phyloP scores from a whole-genome alignment of 1,284 basidiomycete species.

The Boletus sp. region DNA sequence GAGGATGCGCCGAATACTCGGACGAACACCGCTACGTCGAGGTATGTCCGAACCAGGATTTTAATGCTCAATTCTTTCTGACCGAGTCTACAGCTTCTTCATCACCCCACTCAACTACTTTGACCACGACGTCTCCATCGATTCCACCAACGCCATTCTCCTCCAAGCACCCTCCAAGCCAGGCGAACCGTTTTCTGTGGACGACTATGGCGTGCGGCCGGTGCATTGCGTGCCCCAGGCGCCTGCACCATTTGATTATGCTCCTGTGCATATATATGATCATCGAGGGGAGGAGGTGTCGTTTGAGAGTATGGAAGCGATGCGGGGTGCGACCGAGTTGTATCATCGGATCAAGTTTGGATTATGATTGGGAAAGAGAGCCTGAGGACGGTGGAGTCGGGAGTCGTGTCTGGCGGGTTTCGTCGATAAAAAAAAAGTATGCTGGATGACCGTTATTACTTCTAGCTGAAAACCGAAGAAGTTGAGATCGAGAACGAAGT shows the following conservation, averaged over 20 bases:
- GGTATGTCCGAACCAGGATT: slow-evolving; percentile 28
- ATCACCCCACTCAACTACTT: slow-evolving; percentile 63
- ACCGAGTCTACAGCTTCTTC: slow-evolving; percentile 42
- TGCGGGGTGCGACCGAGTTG: slow-evolving; percentile 41
- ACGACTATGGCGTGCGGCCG: slow-evolving; percentile 52
- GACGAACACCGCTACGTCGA: slow-evolving; percentile 55
- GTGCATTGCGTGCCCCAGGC: slow-evolving; percentile 44
- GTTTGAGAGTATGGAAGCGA: slow-evolving; percentile 36
- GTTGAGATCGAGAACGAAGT: no score
- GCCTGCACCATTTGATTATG: slow-evolving; percentile 44
- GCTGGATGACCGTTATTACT: no score
- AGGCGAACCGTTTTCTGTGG: slow-evolving; percentile 40
- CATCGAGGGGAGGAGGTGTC: slow-evolving; percentile 35
- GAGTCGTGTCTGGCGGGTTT: no score
- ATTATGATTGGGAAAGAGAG: no score
- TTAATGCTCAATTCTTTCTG: not conserved
- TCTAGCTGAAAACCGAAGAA: no score
- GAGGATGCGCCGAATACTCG: slow-evolving; percentile 61
- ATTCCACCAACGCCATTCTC: slow-evolving; percentile 52
- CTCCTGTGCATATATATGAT: slow-evolving; percentile 34
- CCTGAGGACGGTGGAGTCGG: no score
- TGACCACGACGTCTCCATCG: slow-evolving; percentile 57
- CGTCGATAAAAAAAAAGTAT: no score
- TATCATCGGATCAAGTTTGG: slow-evolving; percentile 41
- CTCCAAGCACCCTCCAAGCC: slow-evolving; percentile 40